phyloP scores from a whole-genome alignment of 805 yeast genomes.

The Yamadazyma nakazawae region DNA sequence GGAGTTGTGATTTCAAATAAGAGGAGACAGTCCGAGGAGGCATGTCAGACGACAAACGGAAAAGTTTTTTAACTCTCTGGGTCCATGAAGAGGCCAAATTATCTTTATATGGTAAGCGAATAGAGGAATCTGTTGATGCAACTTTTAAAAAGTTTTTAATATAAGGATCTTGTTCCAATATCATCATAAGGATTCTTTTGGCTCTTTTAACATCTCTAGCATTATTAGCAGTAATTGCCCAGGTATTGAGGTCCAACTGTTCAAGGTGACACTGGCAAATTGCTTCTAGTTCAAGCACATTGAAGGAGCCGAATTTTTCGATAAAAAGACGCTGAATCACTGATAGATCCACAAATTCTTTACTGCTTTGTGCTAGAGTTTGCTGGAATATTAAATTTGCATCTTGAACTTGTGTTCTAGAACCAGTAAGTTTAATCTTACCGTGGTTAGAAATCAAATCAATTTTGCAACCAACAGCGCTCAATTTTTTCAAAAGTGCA shows the following conservation, averaged over 20 bases:
- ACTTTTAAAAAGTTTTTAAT: constrained; percentile 19
- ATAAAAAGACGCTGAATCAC: constrained; percentile 23
- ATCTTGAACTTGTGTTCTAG: constrained; percentile 39
- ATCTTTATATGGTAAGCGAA: constrained; percentile 25
- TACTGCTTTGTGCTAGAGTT: constrained; percentile 24
- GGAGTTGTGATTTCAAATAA: constrained; percentile 4
- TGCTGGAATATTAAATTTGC: constrained; percentile 39
- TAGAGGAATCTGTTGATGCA: constrained; percentile 2
- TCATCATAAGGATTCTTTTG: constrained; percentile 39
- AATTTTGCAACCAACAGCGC: constrained; percentile 40
- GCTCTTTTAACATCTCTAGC: constrained; percentile 29
- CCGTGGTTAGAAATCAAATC: constrained; percentile 28
- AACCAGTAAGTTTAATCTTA: constrained; percentile 37
- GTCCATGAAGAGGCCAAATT: constrained; percentile 34
- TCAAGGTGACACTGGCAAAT: constrained; percentile 36
- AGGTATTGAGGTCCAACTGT: constrained; percentile 22
- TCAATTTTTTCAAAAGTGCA: constrained; percentile 34
- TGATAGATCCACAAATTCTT: constrained; percentile 32
- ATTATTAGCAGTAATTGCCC: constrained; percentile 30
- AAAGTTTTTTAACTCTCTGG: constrained; percentile 13
- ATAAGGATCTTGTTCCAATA: constrained; percentile 32
- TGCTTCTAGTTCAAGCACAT: constrained; percentile 24
- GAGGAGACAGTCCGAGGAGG: not conserved
- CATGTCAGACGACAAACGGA: not conserved
- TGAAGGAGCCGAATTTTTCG: constrained; percentile 26